phyloP scores from a whole-genome alignment of 116 monocot genomes.

The Dioscorea cayenensis region DNA sequence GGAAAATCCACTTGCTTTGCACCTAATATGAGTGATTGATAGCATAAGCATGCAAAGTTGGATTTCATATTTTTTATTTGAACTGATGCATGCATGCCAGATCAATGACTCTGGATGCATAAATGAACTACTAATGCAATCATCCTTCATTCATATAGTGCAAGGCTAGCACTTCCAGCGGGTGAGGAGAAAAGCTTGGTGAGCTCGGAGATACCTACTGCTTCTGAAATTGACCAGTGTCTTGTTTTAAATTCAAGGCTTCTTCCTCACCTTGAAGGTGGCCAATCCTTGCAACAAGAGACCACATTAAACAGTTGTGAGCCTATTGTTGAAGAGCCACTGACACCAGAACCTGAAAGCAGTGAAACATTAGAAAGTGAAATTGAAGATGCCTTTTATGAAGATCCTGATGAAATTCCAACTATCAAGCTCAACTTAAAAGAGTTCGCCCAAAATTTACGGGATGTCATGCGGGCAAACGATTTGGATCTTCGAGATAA shows the following conservation, averaged over 20 bases:
- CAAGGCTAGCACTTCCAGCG: slow-evolving; percentile 68
- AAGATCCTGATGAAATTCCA: slow-evolving; percentile 34
- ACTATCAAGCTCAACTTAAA: slow-evolving; percentile 24
- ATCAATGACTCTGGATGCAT: not conserved
- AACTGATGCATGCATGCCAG: not conserved
- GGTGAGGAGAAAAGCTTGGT: slow-evolving; percentile 51
- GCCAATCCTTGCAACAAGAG: not conserved
- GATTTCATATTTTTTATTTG: not conserved
- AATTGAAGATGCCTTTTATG: slow-evolving; percentile 32
- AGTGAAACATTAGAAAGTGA: slow-evolving; percentile 18
- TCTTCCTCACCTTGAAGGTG: slow-evolving; percentile 30
- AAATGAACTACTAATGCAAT: not conserved
- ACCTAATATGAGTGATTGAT: too few relatives aligned
- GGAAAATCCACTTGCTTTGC: not conserved
- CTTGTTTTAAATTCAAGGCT: slow-evolving; percentile 2
- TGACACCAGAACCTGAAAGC: slow-evolving; percentile 17
- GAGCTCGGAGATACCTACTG: slow-evolving; percentile 11
- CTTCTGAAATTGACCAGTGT: slow-evolving; percentile 1
- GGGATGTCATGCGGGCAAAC: slow-evolving; percentile 13
- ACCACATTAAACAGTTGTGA: slow-evolving; percentile 4
- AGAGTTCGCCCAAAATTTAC: slow-evolving; percentile 22
- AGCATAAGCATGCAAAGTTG: too few relatives aligned
- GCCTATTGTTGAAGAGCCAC: slow-evolving; percentile 42
- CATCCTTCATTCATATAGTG: slow-evolving; percentile 40
- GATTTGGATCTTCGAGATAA: slow-evolving; percentile 13